Conservation (phyloP, 2,329 filamentous ascomycete genomes). For the Sarocladium oryzae region DNA sequence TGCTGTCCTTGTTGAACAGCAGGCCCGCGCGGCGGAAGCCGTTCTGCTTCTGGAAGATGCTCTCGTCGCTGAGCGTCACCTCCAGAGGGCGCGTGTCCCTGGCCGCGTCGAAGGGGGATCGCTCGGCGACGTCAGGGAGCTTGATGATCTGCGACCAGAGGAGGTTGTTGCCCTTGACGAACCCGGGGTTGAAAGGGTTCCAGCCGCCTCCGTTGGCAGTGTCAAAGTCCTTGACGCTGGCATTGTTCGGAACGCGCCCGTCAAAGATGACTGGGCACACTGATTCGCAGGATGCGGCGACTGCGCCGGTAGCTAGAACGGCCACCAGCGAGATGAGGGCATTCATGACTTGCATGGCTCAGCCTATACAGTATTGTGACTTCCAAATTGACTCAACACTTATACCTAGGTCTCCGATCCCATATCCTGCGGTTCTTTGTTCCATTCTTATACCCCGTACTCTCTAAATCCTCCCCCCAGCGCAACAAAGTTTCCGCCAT, state of each 20-base stretch:
- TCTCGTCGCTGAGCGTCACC: constrained; percentile 50
- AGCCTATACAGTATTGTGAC: too few relatives aligned
- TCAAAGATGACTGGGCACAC: constrained; percentile 34
- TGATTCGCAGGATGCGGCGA: not conserved
- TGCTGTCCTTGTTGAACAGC: constrained; percentile 35
- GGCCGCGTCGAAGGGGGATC: constrained; percentile 26
- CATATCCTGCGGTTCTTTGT: too few relatives aligned
- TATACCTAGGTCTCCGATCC: too few relatives aligned
- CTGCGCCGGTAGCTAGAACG: constrained; percentile 1
- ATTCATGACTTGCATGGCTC: too few relatives aligned
- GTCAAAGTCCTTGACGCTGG: constrained; percentile 34
- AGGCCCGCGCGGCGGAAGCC: constrained; percentile 57
- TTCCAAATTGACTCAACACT: too few relatives aligned
- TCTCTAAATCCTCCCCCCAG: not conserved
- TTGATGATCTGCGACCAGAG: constrained; percentile 22
- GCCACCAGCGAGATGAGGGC: constrained; percentile 2
- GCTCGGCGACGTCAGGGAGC: constrained; percentile 8
- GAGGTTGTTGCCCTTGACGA: constrained; percentile 43
- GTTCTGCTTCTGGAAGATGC: constrained; percentile 52
- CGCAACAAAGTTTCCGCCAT: not conserved
- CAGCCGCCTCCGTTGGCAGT: constrained; percentile 23
- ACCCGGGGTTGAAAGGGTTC: constrained; percentile 41
- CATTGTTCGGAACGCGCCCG: constrained; percentile 35
- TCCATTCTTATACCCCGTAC: not conserved
- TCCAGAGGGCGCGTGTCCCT: constrained; percentile 41